Percentiles rank a stretch among this genome's conserved stretches.
Evolutionary conservation across 495 filamentous ascomycete species (phyloP).

Genomic region (Aspergillus bridgeri): DNA sequence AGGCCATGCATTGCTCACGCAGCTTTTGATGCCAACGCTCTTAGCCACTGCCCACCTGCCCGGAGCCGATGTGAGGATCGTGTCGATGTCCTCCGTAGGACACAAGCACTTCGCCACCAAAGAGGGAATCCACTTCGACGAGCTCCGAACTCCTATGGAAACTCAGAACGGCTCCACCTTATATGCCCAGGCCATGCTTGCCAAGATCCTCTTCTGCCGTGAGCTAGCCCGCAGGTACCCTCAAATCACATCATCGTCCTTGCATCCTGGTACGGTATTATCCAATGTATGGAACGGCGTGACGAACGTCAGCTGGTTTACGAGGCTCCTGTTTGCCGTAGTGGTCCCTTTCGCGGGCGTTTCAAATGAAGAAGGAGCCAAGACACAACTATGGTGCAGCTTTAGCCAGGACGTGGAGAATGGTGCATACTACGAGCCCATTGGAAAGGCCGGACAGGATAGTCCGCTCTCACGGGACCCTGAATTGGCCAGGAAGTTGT

Average conservation of each 20-base stretch:
- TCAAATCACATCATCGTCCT: neutral
- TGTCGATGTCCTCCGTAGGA: neutral
- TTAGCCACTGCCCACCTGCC: neutral
- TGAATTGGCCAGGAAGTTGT: neutral
- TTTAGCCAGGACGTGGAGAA: neutral
- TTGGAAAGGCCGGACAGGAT: neutral
- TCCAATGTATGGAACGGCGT: neutral
- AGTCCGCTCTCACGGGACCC: neutral
- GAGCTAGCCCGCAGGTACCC: neutral
- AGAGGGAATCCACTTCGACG: neutral
- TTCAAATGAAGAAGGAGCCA: neutral
- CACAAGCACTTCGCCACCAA: neutral
- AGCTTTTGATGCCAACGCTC: neutral
- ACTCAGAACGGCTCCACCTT: neutral
- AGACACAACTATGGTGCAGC: neutral
- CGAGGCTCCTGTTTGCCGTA: neutral
- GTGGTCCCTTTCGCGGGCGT: neutral
- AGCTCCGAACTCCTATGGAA: neutral
- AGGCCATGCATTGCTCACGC: neutral
- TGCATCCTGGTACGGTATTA: neutral
- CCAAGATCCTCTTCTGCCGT: neutral
- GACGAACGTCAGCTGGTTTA: neutral
- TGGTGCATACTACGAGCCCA: neutral
- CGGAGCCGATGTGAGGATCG: neutral
- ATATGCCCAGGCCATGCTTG: neutral